Conservation (phyloP, 139 green algal genomes). For the Spirogloea muscicola region DNA sequence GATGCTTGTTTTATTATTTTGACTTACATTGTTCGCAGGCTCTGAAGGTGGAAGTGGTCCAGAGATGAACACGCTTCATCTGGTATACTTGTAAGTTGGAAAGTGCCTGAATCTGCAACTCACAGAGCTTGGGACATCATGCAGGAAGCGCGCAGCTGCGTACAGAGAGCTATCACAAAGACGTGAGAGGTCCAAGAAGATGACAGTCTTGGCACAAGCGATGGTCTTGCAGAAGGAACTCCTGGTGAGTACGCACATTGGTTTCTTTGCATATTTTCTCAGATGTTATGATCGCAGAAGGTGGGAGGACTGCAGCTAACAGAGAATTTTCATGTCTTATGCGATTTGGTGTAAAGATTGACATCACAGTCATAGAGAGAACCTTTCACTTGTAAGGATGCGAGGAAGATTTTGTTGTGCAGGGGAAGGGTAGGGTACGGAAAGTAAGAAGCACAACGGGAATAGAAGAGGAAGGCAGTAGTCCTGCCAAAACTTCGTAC, state of each 20-base stretch:
- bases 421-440: background rate
- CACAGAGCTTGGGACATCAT: slow-evolving; percentile 58
- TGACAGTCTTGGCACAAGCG: slow-evolving; percentile 55
- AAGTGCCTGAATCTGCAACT: too few relatives aligned
- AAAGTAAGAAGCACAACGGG: background rate
- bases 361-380: too few relatives aligned
- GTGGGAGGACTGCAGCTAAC: too few relatives aligned
- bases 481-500: too few relatives aligned
- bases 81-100: too few relatives aligned
- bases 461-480: background rate
- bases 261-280: too few relatives aligned
- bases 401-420: background rate
- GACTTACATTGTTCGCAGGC: too few relatives aligned
- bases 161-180: slow-evolving; percentile 81
- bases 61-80: slow-evolving; percentile 54
- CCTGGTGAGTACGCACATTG: slow-evolving; percentile 69
- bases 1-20: too few relatives aligned
- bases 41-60: background rate
- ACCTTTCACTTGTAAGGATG: slow-evolving; percentile 1
- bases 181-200: slow-evolving; percentile 57
- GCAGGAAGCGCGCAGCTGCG: slow-evolving; percentile 42
- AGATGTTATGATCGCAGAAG: too few relatives aligned
- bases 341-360: background rate
- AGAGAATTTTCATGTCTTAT: too few relatives aligned
- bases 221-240: slow-evolving; percentile 71